Evolutionary conservation across 2,329 filamentous ascomycete species (phyloP), one percentile per base, ranked within the genome.

Genomic region (Aspergillus sp.): DNA sequence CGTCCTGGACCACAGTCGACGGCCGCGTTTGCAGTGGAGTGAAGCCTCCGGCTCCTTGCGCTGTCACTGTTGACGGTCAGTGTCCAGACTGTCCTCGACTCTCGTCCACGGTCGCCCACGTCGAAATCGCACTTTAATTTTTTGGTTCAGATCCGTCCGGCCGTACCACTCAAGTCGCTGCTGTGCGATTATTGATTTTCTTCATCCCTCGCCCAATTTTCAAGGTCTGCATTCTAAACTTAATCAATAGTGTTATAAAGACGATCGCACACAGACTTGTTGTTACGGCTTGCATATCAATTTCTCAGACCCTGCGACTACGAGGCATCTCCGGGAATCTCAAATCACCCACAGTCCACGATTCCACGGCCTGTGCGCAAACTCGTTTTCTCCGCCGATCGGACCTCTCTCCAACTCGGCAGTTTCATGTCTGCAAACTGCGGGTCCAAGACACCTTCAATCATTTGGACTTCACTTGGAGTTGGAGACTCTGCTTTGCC

Each of bases 361-460:
- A 30, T 30, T 30, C 27, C 27, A 30, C 27, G 27, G 30, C 17
- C 44, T 12, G 37, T 24, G 24, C 39, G 34, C 37, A 47, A 51
- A 19, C 37, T 51, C 19, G 49, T 42, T 50, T 42, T 12, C 11
- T 47, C 49, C 58, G 65, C 54, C 64, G 64, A 64, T 68, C 66
- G 56, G 49, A 49, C 46, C 61, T 56, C 52, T 53, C 57, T 64
- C 63, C 58, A 61, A 49, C 17, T 24, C 22, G 27, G 27, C 9
- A 9, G 27, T 51, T 51, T 51, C 17, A 22, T 37, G 15, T 22
- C 48, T 33, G 48, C 13, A 41, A 51, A 51, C 49, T 51, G 49
- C 37, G 49, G 61, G 49, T 56, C 66, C 64, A 37, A 20, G 15
- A 17, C 27, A 33, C 9, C 22, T 45, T 45, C 17, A 13, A 45